phyloP scores from a whole-genome alignment of 306 rosid genomes.

The Rubus idaeus region DNA sequence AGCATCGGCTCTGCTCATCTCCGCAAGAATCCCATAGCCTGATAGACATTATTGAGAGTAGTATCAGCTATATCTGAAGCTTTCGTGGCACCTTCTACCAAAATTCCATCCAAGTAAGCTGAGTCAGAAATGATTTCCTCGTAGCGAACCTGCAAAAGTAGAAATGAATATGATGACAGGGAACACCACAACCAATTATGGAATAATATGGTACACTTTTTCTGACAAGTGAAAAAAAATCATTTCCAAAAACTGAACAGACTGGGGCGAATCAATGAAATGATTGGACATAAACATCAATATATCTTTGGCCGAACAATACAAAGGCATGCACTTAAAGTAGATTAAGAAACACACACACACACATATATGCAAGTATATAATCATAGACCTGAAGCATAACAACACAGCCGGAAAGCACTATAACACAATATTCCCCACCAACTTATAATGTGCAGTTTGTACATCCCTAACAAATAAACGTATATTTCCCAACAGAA shows the following conservation, averaged over 20 bases:
- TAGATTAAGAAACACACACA: neutral
- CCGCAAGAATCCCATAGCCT: constrained; percentile 89
- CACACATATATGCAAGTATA: neutral
- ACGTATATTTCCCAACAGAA: neutral
- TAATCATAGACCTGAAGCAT: constrained; percentile 10
- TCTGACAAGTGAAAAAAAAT: constrained; percentile 16
- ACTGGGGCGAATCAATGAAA: constrained; percentile 8
- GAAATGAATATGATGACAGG: neutral
- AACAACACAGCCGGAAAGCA: neutral
- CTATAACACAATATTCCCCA: neutral
- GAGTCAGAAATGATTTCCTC: constrained; percentile 76
- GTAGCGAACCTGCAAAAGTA: constrained; percentile 69
- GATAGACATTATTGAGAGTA: constrained; percentile 72
- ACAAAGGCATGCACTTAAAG: neutral
- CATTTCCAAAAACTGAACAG: constrained; percentile 1
- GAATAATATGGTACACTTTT: constrained; percentile 2
- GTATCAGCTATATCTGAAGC: constrained; percentile 79
- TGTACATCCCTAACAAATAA: neutral
- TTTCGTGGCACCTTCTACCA: constrained; percentile 76
- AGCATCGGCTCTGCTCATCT: constrained; percentile 45
- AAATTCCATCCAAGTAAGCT: constrained; percentile 75
- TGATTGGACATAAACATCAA: neutral
- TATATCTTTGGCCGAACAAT: constrained; percentile 2
- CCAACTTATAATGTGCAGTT: neutral
- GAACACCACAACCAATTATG: constrained; percentile 15